Percentiles rank a stretch among this genome's conserved stretches.
Conservation (phyloP, 2,329 filamentous ascomycete species). For the Bipolaris gigantea region DNA sequence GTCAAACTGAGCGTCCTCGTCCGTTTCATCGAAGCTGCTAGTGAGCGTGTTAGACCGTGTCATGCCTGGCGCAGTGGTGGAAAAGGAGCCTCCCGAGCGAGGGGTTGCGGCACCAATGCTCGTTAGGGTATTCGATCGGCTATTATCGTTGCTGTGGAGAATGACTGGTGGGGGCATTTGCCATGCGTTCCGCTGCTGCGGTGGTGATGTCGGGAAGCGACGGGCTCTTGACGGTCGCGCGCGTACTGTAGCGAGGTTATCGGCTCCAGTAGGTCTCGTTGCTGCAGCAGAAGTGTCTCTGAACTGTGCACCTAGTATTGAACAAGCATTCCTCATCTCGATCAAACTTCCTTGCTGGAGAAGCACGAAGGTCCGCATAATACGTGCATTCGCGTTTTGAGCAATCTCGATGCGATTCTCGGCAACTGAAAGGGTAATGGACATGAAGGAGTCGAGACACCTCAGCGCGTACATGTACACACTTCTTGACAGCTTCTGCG, state of each 20-base stretch:
- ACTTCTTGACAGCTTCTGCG: conserved; percentile 40
- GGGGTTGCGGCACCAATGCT: conserved; percentile 63
- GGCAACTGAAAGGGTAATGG: conserved; percentile 41
- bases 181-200: conserved; percentile 40
- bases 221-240: conserved; percentile 35
- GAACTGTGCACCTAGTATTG: conserved; percentile 51
- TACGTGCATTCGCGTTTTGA: conserved; percentile 58
- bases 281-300: conserved; percentile 26
- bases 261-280: conserved; percentile 27
- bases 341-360: conserved; percentile 61
- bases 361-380: conserved; percentile 61
- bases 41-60: conserved; percentile 53
- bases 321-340: conserved; percentile 62
- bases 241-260: conserved; percentile 33
- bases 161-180: conserved; percentile 46
- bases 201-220: conserved; percentile 38
- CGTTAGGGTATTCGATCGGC: conserved; percentile 57
- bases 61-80: conserved; percentile 54
- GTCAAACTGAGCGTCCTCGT: conserved; percentile 82
- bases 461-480: conserved; percentile 41
- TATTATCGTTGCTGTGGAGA: conserved; percentile 51
- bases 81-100: conserved; percentile 80
- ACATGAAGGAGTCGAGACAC: conserved; percentile 43
- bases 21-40: conserved; percentile 64
- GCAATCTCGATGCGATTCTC: conserved; percentile 52